A percentile compares a stretch with the other conserved stretches of the same genome.
phyloP scores from a whole-genome alignment of 345 rosid genomes.

The Brassica incana region DNA sequence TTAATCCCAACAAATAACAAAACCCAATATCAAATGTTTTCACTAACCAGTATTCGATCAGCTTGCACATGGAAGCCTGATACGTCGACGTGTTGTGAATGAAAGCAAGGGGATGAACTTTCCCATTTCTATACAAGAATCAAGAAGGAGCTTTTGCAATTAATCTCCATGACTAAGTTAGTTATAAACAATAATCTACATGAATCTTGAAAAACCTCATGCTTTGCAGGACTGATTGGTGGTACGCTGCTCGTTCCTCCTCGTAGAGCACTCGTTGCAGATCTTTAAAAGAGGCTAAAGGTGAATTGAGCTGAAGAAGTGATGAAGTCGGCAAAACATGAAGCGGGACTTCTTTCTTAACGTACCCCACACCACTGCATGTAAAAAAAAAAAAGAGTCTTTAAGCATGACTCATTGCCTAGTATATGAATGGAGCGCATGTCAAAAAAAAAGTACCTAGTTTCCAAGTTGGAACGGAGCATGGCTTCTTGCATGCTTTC shows the following conservation, averaged over 20 bases:
- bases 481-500: slow-evolving; percentile 98
- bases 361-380: slow-evolving; percentile 79
- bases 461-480: slow-evolving; percentile 92
- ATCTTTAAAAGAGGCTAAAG: slow-evolving; percentile 75
- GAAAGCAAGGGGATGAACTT: slow-evolving; percentile 82
- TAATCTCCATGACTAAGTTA: slow-evolving; percentile 13
- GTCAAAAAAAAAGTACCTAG: slow-evolving; percentile 57
- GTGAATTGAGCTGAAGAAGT: slow-evolving; percentile 73
- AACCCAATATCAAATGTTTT: background rate
- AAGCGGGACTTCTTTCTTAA: slow-evolving; percentile 87
- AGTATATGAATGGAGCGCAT: slow-evolving; percentile 12
- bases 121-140: slow-evolving; percentile 56
- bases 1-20: background rate
- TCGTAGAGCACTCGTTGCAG: slow-evolving; percentile 83
- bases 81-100: slow-evolving; percentile 94
- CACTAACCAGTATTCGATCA: slow-evolving; percentile 91
- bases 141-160: slow-evolving; percentile 16
- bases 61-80: slow-evolving; percentile 95
- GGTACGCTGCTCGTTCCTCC: slow-evolving; percentile 84
- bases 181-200: background rate
- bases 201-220: slow-evolving; percentile 51
- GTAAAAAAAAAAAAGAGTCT: background rate
- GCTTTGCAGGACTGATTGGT: slow-evolving; percentile 73
- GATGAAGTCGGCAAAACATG: slow-evolving; percentile 70
- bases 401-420: slow-evolving; percentile 17